Evolutionary conservation across 2,329 filamentous ascomycete species (phyloP), one percentile per base, ranked within the genome.

Genomic region (Neurospora crassa): DNA sequence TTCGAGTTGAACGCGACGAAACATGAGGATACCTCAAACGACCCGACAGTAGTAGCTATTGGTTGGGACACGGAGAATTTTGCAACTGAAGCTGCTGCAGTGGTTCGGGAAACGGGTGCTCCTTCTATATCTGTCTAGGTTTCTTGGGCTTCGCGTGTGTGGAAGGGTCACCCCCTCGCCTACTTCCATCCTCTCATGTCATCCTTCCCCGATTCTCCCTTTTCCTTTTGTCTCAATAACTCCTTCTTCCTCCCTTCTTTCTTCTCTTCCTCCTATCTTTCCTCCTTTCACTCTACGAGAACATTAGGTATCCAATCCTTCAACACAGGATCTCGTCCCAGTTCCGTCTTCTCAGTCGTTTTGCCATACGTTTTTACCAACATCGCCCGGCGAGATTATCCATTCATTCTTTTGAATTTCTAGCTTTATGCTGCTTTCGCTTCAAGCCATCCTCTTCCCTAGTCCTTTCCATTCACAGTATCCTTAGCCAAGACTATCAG

Each of bases 61-160:
- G 70, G 67, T 29, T 43, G 24, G 20, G 67, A 53, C n/a, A 63
- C 68, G 72, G 70, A 69, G 72, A 72, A 69, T 70, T 71, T 59
- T 43, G 53, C 43, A 67, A 43, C 67, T 43, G 37, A 41, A 53
- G 20, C 37, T 34, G 40, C 18, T 43, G 53, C 37, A 67, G 42
- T 45, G 69, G 24, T 68, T 69, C 40, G 41, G 12, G 37, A 42
- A 69, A 29, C 16, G 40, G 63, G 70, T 72, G 67, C 63, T 69
- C 70, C 67, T 72, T 68, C 71, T 75, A 76, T 76, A 76, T 75
- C 72, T 74, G 70, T 37, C 70, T 37, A 63, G 29, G 69, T 67
- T 68, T 18, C 47, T 63, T 24, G 37, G 37, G 37, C 20, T 68
- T 16, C 69, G 45, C 24, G 68, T 20, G 24, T 24, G 43, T 40